Evolutionary conservation across 257 asterid genomes (phyloP).

Genomic region (Gardenia jasminoides): DNA sequence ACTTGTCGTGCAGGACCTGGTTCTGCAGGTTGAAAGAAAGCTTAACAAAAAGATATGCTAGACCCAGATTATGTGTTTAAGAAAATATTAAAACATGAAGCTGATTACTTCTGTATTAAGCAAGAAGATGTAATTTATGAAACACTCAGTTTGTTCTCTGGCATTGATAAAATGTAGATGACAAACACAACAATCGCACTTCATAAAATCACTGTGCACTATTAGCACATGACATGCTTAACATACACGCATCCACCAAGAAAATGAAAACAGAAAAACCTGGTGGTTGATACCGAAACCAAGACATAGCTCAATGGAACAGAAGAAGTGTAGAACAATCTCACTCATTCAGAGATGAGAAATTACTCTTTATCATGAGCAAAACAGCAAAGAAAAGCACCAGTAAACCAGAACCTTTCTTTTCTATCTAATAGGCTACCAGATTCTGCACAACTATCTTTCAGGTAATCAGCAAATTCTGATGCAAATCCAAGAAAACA

Average conservation of each 20-base stretch:
- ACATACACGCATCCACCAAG: not conserved
- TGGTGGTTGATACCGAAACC: not conserved
- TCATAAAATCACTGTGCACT: not conserved
- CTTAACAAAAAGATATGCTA: not conserved
- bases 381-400: not conserved
- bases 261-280: not conserved
- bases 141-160: not conserved
- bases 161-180: not conserved
- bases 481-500: not conserved
- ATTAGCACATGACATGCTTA: not conserved
- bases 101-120: not conserved
- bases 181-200: not conserved
- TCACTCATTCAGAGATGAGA: not conserved
- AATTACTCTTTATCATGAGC: not conserved
- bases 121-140: not conserved
- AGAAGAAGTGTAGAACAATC: not conserved
- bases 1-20: not conserved
- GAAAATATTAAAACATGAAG: not conserved
- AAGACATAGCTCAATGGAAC: not conserved
- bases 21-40: slow-evolving; percentile 9
- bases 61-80: not conserved
- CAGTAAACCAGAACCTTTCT: not conserved
- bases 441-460: not conserved
- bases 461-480: not conserved
- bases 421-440: not conserved